These are phyloP conservation scores for Albophoma yamanashiensis DNA, from an alignment of 2,329 filamentous ascomycete genomes.

Conservation along the genomic window DNA sequence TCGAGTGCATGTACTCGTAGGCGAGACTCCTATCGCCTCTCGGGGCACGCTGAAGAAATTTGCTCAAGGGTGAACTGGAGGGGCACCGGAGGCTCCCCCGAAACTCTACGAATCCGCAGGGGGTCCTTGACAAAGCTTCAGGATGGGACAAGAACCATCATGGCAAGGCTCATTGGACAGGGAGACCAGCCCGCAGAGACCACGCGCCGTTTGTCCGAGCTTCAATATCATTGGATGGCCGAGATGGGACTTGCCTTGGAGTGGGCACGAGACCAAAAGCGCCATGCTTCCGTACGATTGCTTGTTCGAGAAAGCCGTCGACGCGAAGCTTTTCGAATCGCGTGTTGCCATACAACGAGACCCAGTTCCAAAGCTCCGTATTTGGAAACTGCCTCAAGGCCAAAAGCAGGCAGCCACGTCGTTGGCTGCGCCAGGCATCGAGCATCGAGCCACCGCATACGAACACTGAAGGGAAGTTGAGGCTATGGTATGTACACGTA, in stretches of 20 bases:
- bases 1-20: too few species aligned
- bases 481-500: neutral
- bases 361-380: neutral
- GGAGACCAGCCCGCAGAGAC: neutral
- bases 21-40: neutral
- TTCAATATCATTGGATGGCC: neutral
- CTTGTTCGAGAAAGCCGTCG: neutral
- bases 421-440: neutral
- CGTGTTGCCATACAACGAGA: neutral
- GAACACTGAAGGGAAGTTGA: neutral
- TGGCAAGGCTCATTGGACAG: neutral
- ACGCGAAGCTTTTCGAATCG: neutral
- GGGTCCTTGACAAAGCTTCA: neutral
- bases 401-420: neutral
- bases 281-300: too few species aligned
- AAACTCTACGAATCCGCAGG: neutral
- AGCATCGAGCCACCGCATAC: neutral
- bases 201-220: neutral
- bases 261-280: neutral
- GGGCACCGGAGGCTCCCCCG: neutral
- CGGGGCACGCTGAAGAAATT: neutral
- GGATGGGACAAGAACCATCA: neutral
- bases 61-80: neutral
- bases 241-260: neutral
- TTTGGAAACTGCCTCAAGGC: neutral